A percentile compares a stretch with the other conserved stretches of the same genome.
Conservation (phyloP, 306 rosid genomes). For the Trifolium repens region DNA sequence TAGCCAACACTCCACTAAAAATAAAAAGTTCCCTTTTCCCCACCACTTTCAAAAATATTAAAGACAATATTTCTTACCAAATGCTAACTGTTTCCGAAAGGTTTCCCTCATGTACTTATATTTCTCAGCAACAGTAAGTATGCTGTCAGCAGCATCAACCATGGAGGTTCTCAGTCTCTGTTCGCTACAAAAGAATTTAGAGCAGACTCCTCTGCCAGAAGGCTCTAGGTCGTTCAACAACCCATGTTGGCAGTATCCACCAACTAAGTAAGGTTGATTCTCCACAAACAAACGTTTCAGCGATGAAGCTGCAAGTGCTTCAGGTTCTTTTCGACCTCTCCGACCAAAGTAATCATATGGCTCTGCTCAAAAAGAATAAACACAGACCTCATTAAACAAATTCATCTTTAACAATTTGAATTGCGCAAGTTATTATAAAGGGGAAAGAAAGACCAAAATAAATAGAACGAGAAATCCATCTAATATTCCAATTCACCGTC, state of each 20-base stretch:
- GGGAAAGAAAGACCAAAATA: constrained; percentile 22
- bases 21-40: background rate
- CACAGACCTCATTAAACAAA: constrained; percentile 28
- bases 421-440: constrained; percentile 12
- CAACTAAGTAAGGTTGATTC: constrained; percentile 84
- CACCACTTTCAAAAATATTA: constrained; percentile 22
- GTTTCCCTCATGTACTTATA: constrained; percentile 89
- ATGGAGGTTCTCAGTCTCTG: constrained; percentile 68
- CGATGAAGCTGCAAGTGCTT: constrained; percentile 97
- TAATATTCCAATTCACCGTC: constrained; percentile 3
- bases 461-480: constrained; percentile 1
- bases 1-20: constrained; percentile 33
- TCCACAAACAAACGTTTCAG: constrained; percentile 90
- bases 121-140: constrained; percentile 87
- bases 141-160: constrained; percentile 65
- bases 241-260: constrained; percentile 89
- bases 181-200: constrained; percentile 72
- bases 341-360: constrained; percentile 90
- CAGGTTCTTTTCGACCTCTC: constrained; percentile 97
- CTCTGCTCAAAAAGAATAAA: constrained; percentile 58
- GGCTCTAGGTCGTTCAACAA: constrained; percentile 57
- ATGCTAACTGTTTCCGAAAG: constrained; percentile 79
- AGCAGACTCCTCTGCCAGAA: constrained; percentile 71
- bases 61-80: constrained; percentile 63
- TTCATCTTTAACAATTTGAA: background rate